These are phyloP conservation scores for Durio zibethinus DNA, from an alignment of 345 rosid genomes.

Conservation along the genomic window DNA sequence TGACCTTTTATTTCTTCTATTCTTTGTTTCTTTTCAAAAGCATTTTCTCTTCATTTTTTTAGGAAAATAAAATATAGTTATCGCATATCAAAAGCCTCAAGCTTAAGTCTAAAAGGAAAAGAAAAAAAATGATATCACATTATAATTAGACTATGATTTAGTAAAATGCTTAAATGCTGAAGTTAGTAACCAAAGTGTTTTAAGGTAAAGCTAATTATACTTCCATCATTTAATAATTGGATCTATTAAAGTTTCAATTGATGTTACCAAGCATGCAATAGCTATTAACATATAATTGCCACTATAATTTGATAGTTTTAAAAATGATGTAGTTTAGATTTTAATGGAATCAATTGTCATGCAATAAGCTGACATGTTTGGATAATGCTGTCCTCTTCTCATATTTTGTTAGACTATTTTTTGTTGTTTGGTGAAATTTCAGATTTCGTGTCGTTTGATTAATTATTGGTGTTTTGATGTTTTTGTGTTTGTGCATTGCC, in stretches of 20 bases:
- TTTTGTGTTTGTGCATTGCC: no score
- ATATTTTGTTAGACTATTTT: no score
- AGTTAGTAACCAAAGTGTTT: not conserved
- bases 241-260: not conserved
- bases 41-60: not conserved
- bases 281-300: not conserved
- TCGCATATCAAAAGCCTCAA: not conserved
- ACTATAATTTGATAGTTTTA: not conserved
- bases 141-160: not conserved
- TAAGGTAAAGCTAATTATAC: no score
- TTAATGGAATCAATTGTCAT: not conserved
- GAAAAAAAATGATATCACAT: not conserved
- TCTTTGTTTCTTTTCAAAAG: not conserved
- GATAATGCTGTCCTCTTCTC: no score
- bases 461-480: no score
- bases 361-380: no score
- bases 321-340: not conserved
- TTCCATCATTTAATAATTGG: not conserved
- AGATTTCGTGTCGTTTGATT: no score
- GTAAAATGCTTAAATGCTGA: slow-evolving; percentile 4
- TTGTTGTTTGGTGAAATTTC: no score
- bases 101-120: no score
- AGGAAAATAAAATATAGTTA: not conserved
- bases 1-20: not conserved
- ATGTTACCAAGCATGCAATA: not conserved